Conservation (phyloP, 495 filamentous ascomycete species). For the Thozetella sp. region DNA sequence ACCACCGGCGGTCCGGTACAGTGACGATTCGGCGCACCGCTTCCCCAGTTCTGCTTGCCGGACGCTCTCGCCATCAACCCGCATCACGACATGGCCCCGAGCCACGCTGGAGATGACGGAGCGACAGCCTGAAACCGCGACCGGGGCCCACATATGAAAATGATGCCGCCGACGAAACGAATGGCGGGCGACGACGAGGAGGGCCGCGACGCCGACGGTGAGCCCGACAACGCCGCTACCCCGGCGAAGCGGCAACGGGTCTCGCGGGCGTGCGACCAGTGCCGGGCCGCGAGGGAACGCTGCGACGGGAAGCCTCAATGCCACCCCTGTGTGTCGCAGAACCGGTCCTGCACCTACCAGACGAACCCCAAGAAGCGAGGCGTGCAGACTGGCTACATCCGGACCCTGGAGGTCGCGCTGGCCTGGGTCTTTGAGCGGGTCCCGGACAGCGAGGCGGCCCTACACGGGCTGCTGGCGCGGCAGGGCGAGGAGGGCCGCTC, state of each 20-base stretch:
- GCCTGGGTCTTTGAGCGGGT: slow-evolving; percentile 34
- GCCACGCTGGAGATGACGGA: not conserved
- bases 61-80: not conserved
- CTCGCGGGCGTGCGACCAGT: slow-evolving; percentile 69
- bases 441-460: slow-evolving; percentile 26
- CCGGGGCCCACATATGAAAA: too few species aligned
- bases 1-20: not conserved
- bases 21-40: not conserved
- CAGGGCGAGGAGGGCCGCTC: slow-evolving; percentile 18
- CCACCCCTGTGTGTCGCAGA: slow-evolving; percentile 62
- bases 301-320: slow-evolving; percentile 70
- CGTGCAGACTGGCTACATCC: slow-evolving; percentile 65
- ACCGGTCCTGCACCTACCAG: slow-evolving; percentile 66
- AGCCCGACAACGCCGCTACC: slow-evolving; percentile 12
- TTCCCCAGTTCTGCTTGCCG: not conserved
- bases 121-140: too few species aligned
- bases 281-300: slow-evolving; percentile 65
- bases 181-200: slow-evolving; percentile 13
- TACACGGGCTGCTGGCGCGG: slow-evolving; percentile 25
- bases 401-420: slow-evolving; percentile 55
- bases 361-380: slow-evolving; percentile 73
- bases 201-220: slow-evolving; percentile 16
- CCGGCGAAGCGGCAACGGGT: slow-evolving; percentile 59
- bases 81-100: not conserved
- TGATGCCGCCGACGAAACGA: slow-evolving; percentile 7